Conservation (phyloP, 1,284 basidiomycete species). For the Moesziomyces sp. region DNA sequence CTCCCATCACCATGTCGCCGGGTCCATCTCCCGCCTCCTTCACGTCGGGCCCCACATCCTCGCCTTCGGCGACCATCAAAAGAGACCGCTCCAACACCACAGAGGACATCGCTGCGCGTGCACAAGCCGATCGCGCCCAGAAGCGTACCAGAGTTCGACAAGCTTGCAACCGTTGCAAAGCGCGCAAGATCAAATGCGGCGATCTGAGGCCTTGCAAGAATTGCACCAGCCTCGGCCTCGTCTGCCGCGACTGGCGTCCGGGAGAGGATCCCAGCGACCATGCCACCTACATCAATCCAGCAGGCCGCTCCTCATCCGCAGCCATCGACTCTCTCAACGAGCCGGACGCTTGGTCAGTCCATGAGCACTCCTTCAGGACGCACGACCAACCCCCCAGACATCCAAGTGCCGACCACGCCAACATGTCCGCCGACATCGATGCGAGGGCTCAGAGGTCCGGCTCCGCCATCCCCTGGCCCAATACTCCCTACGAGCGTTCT, state of each 20-base stretch:
- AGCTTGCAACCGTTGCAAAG: conserved; percentile 53
- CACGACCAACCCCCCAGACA: conserved; percentile 1
- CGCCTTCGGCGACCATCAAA: conserved; percentile 28
- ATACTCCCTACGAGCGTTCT: conserved; percentile 43
- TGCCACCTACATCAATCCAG: conserved; percentile 21
- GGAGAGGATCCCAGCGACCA: conserved; percentile 35
- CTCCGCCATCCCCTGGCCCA: conserved; percentile 48
- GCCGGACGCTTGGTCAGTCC: conserved; percentile 15
- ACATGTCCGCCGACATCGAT: conserved; percentile 16
- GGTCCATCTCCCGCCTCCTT: conserved; percentile 30
- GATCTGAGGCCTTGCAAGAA: conserved; percentile 49
- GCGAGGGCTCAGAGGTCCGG: conserved; percentile 23
- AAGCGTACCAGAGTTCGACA: conserved; percentile 46
- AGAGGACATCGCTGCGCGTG: conserved; percentile 13
- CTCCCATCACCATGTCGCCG: conserved; percentile 17
- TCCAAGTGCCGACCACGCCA: conserved; percentile 7
- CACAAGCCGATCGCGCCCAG: conserved; percentile 17
- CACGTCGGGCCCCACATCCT: conserved; percentile 10
- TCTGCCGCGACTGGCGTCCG: conserved; percentile 47
- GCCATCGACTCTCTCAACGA: conserved; percentile 5
- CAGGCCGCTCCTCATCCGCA: conserved; percentile 21
- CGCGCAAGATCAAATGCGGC: conserved; percentile 52
- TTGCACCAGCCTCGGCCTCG: conserved; percentile 43
- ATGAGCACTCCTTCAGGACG: conserved; percentile 11
- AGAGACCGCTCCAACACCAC: conserved; percentile 26